These are phyloP conservation scores for Trichoderma hamatum DNA, from an alignment of 2,329 filamentous ascomycete genomes.

Conservation along the genomic window DNA sequence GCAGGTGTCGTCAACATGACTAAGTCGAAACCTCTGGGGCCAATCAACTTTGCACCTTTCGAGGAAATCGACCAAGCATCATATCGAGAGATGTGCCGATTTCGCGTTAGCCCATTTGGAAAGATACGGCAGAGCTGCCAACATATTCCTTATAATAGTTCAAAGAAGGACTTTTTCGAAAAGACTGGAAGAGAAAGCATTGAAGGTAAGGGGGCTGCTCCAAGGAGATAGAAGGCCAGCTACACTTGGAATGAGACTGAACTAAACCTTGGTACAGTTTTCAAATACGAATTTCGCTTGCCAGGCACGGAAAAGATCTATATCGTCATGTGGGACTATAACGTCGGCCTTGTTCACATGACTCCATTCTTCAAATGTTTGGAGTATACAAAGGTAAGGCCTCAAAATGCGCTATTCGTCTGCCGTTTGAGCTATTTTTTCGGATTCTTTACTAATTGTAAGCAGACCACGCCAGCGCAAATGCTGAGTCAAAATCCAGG, in stretches of 20 bases:
- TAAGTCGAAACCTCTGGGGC: slow-evolving; percentile 65
- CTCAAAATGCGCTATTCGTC: slow-evolving; percentile 27
- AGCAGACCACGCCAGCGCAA: slow-evolving; percentile 83
- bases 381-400: slow-evolving; percentile 77
- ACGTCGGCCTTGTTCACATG: slow-evolving; percentile 88
- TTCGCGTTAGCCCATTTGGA: slow-evolving; percentile 67
- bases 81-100: slow-evolving; percentile 61
- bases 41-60: slow-evolving; percentile 73
- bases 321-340: slow-evolving; percentile 95
- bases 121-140: slow-evolving; percentile 64
- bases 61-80: slow-evolving; percentile 66
- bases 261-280: slow-evolving; percentile 55
- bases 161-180: slow-evolving; percentile 84
- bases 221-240: not conserved
- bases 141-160: slow-evolving; percentile 92
- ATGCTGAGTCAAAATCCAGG: slow-evolving; percentile 78
- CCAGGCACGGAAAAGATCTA: slow-evolving; percentile 69
- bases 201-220: slow-evolving; percentile 63
- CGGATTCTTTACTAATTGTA: not conserved
- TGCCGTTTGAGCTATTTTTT: not conserved
- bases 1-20: slow-evolving; percentile 51
- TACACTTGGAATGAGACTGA: not conserved
- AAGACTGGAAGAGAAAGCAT: slow-evolving; percentile 89
- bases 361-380: slow-evolving; percentile 94
- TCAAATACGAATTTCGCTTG: slow-evolving; percentile 79